These are phyloP conservation scores for Kuraishia cidri DNA, from an alignment of 805 yeast genomes.

Conservation along the genomic window DNA sequence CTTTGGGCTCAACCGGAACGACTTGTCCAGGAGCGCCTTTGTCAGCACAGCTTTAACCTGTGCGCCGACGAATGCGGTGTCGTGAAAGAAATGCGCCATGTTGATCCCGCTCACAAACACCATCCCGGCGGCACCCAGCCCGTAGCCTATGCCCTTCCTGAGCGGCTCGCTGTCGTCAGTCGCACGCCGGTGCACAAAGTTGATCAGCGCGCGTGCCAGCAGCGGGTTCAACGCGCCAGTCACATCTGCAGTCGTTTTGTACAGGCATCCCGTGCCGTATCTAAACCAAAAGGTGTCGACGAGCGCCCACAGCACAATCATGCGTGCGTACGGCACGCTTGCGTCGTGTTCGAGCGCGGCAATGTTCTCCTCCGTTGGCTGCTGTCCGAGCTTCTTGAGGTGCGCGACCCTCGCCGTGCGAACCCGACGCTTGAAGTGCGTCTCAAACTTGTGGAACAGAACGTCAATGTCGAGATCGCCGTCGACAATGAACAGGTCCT, in stretches of 20 bases:
- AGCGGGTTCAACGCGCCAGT: slow-evolving; percentile 53
- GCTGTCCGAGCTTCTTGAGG: slow-evolving; percentile 18
- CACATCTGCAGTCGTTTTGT: slow-evolving; percentile 33
- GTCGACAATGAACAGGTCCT: slow-evolving; percentile 46
- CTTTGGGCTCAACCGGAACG: slow-evolving; percentile 49
- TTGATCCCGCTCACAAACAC: slow-evolving; percentile 36
- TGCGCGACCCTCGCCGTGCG: slow-evolving; percentile 18
- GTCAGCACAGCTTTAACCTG: slow-evolving; percentile 62
- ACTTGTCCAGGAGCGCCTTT: slow-evolving; percentile 56
- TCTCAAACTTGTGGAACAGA: slow-evolving; percentile 25
- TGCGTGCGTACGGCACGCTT: slow-evolving; percentile 12
- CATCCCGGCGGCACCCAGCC: slow-evolving; percentile 60
- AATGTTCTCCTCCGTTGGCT: slow-evolving; percentile 12
- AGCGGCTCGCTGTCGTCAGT: slow-evolving; percentile 27
- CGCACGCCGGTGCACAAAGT: slow-evolving; percentile 45
- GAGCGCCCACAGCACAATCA: slow-evolving; percentile 23
- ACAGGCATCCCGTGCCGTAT: slow-evolving; percentile 29
- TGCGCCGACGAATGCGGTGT: slow-evolving; percentile 56
- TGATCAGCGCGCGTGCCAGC: slow-evolving; percentile 52
- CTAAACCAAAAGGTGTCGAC: slow-evolving; percentile 38
- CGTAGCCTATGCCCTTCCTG: slow-evolving; percentile 69
- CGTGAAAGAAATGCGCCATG: slow-evolving; percentile 57
- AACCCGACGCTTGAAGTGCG: slow-evolving; percentile 20
- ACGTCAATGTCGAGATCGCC: slow-evolving; percentile 30
- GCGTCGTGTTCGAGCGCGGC: slow-evolving; percentile 10